Percentiles rank a stretch among this genome's conserved stretches.
phyloP scores from a whole-genome alignment of 2,329 filamentous ascomycete genomes.

The Phyllosticta citriasiana region DNA sequence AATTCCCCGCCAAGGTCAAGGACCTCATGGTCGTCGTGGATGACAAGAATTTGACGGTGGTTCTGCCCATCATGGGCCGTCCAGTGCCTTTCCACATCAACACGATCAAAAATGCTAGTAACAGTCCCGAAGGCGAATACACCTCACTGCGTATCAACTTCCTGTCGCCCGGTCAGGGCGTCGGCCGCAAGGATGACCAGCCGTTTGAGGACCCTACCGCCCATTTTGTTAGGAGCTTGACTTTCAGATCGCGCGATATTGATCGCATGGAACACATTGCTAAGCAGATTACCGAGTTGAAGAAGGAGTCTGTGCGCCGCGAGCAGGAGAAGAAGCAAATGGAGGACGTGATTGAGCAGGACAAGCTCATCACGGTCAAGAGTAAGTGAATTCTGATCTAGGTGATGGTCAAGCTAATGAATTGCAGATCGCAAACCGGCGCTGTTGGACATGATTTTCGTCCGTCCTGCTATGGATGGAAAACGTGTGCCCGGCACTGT shows the following conservation, averaged over 20 bases:
- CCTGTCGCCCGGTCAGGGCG: conserved; percentile 90
- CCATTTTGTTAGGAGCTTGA: conserved; percentile 91
- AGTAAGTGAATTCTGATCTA: conserved; percentile 48
- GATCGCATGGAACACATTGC: conserved; percentile 84
- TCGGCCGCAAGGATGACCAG: conserved; percentile 93
- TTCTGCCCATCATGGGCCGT: conserved; percentile 93
- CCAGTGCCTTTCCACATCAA: conserved; percentile 96
- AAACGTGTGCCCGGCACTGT: conserved; percentile 94
- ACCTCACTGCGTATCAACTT: conserved; percentile 95
- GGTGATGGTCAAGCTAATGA: neutral
- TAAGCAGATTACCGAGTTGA: conserved; percentile 89
- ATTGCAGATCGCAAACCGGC: conserved; percentile 72
- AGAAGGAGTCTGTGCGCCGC: conserved; percentile 81
- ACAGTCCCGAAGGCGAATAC: conserved; percentile 91
- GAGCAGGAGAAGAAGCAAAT: conserved; percentile 99
- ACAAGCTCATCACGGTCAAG: conserved; percentile 90
- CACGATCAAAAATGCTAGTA: conserved; percentile 98
- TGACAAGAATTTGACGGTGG: conserved; percentile 76
- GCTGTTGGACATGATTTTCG: conserved; percentile 87
- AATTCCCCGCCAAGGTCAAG: conserved; percentile 72
- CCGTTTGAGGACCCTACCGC: conserved; percentile 94
- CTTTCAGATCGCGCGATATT: conserved; percentile 84
- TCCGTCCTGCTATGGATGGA: conserved; percentile 88
- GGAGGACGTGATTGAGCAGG: conserved; percentile 98
- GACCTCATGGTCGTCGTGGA: conserved; percentile 88